Evolutionary conservation across 2,329 filamentous ascomycete species (phyloP), one percentile per base, ranked within the genome.

Genomic region (Botryotinia globosa): DNA sequence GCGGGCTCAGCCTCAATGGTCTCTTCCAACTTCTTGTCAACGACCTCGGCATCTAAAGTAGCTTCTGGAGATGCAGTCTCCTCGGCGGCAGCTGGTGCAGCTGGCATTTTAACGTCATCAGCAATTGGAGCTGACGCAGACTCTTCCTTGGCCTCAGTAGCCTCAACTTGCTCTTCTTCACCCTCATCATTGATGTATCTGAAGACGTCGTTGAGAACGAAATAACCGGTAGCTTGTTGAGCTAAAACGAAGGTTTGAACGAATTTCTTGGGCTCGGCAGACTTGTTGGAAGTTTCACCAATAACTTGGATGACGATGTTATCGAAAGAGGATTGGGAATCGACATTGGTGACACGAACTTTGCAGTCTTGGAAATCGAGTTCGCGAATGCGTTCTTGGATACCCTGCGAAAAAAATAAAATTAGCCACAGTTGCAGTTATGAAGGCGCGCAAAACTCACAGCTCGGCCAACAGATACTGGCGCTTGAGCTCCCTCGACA

Each of bases 241-340:
- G 96, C 96, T 75, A 99, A 92, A 75, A 99, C 93, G 79, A 99
- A 99, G 69, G 95, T 98, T 87, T 99, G 96, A 58, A 94, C 92
- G 81, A 99, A 99, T 83, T 98, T 98, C 86, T 93, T 94, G 80
- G 95, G 93, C 73, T 96, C 93, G 76, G 91, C 91, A 66, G 89
- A 90, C 83, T 97, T 97, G 89, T 97, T 98, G 79, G 94, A 97
- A 80, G 96, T 97, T 84, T 98, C 95, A 77, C 96, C 96, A 81
- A 99, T 98, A 79, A 98, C 96, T 83, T 97, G 94, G 80, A 99
- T 97, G 79, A 99, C 91, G 78, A 99, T 98, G 85, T 94, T 97
- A 75, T 94, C 90, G 82, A 91, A 92, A 16, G 95, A 98, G 75
- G 92, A 91, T 84, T 99, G 95, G 29, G 94, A 95, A 83, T 99